These are phyloP conservation scores for Arachnomyces sp. DNA, from an alignment of 2,329 filamentous ascomycete genomes.

Conservation along the genomic window DNA sequence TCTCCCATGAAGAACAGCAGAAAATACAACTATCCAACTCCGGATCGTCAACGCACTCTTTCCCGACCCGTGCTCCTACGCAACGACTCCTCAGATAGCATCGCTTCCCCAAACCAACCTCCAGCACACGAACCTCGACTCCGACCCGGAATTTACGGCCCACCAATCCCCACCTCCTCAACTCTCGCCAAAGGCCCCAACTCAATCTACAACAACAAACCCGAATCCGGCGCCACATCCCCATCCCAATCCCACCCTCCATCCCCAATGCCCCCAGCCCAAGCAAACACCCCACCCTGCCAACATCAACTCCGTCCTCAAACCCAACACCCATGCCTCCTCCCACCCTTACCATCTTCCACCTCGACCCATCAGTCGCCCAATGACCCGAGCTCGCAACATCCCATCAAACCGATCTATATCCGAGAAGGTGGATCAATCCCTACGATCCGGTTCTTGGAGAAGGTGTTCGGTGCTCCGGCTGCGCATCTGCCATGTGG, in stretches of 20 bases:
- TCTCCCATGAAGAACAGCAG: conserved; percentile 35
- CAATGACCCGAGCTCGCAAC: conserved; percentile 1
- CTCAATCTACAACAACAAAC: too few species aligned
- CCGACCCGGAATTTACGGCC: conserved; percentile 6
- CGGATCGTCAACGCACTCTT: conserved; percentile 14
- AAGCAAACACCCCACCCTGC: background rate
- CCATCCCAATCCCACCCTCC: background rate
- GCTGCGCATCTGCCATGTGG: conserved; percentile 91
- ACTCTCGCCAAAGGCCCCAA: conserved; percentile 24
- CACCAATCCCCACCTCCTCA: conserved; percentile 31
- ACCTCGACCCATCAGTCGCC: conserved; percentile 11
- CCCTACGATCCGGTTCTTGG: conserved; percentile 84
- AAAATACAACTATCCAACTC: conserved; percentile 27
- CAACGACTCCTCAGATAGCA: conserved; percentile 28
- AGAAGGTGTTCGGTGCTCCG: conserved; percentile 86
- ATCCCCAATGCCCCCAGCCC: background rate
- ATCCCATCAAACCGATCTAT: conserved; percentile 58
- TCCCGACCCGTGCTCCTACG: conserved; percentile 20
- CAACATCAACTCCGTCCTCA: background rate
- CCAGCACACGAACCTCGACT: conserved; percentile 5
- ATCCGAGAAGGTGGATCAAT: conserved; percentile 95
- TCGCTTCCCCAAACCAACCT: conserved; percentile 31
- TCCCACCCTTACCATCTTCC: conserved; percentile 1
- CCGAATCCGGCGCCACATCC: too few species aligned
- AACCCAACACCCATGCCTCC: background rate